Evolutionary conservation across 192 early-diverging fungal genomes (phyloP), one percentile per base, ranked within the genome.

Genomic region (Phycomyces nitens): DNA sequence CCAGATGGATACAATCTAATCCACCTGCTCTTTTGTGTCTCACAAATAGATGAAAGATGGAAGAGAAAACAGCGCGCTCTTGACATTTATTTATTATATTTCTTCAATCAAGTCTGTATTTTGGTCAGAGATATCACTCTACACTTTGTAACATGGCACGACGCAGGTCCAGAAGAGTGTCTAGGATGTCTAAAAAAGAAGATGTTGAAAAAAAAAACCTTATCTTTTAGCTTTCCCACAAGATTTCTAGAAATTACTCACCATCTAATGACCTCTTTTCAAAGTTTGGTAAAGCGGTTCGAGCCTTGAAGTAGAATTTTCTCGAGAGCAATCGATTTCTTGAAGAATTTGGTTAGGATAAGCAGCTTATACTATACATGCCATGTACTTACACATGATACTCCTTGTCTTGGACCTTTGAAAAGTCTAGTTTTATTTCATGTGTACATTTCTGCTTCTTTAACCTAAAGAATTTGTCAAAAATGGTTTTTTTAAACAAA

Each of bases 251-350:
- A n/a, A 7, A 53, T 18, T 7, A 6, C 26, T 54, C 21, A 54
- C 53, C 53, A 14, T 54, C 12, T 29, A 24, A 12, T 11, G 11
- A 20, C 20, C 11, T 54, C 7, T 54, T 54, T 54, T 54, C 53
- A 24, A 54, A 54, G 12, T 49, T 47, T 20, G 58, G 58, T 21
- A 60, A 18, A 22, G 41, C 41, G n/a, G 40, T 10, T 49, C 58
- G 58, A 16, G 41, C n/a, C 16, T 41, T 60, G 11, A 60, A 15
- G 22, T 60, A 60, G 16, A 60, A 60, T 18, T 47, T 47, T 47
- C 44, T 47, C 12, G 44, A 47, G 3, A 47, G 18, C 3, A 47
- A 18, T 6, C 44, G 44, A 11, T 47, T 47, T 47, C 44, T 47
- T 6, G 7, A 10, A 10, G 41, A 10, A 42, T 10, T 10, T 42